phyloP scores from a whole-genome alignment of 2,329 filamentous ascomycete species.

The Talaromyces sp. region DNA sequence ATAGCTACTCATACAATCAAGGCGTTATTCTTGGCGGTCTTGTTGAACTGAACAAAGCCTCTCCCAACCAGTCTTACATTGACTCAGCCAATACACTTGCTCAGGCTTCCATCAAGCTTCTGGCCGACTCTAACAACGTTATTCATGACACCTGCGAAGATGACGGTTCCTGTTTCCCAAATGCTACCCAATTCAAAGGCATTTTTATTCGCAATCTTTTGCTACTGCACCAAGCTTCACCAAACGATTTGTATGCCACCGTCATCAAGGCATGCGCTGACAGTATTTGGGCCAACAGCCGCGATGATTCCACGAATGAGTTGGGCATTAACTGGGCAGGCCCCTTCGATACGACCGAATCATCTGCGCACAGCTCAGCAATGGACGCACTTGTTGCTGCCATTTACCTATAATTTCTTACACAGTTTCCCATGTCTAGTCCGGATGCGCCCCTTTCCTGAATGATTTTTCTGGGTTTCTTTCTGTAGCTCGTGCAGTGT shows the following conservation, averaged over 20 bases:
- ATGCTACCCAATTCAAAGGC: slow-evolving; percentile 65
- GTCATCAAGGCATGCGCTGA: slow-evolving; percentile 59
- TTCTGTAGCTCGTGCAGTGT: not conserved
- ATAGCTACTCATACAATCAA: slow-evolving; percentile 53
- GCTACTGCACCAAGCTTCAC: slow-evolving; percentile 29
- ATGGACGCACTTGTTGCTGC: slow-evolving; percentile 64
- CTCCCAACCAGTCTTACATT: slow-evolving; percentile 37
- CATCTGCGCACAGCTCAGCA: slow-evolving; percentile 59
- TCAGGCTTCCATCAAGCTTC: slow-evolving; percentile 43
- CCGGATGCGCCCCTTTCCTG: not conserved
- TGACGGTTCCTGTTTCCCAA: slow-evolving; percentile 34
- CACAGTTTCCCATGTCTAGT: not conserved
- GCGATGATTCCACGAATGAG: slow-evolving; percentile 41
- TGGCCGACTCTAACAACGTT: slow-evolving; percentile 43
- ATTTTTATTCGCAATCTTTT: slow-evolving; percentile 62
- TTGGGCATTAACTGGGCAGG: slow-evolving; percentile 62
- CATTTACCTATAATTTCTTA: slow-evolving; percentile 11
- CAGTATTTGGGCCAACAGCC: slow-evolving; percentile 58
- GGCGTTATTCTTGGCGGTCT: slow-evolving; percentile 56
- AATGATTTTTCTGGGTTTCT: not conserved
- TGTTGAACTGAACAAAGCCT: slow-evolving; percentile 45
- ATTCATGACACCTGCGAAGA: slow-evolving; percentile 52
- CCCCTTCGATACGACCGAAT: slow-evolving; percentile 49
- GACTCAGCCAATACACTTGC: slow-evolving; percentile 45
- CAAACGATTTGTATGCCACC: slow-evolving; percentile 43